A percentile compares a stretch with the other conserved stretches of the same genome.
Conservation (phyloP, 2,329 filamentous ascomycete species). For the Ceratocystis papillata region DNA sequence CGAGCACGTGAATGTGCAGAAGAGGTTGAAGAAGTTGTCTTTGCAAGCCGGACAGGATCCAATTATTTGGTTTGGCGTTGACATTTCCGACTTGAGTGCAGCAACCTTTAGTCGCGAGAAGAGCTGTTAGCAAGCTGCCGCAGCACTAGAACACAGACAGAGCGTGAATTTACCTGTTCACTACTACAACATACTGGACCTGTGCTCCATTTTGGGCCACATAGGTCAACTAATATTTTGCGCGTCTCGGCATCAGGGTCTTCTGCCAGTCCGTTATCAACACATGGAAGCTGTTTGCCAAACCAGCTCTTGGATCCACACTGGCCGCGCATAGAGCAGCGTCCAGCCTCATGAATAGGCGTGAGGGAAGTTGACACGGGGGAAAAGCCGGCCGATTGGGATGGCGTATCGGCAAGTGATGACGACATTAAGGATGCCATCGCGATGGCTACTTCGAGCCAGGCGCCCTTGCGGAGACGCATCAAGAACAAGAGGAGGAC, state of each 20-base stretch:
- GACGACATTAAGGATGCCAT: constrained; percentile 5
- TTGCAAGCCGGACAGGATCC: constrained; percentile 93
- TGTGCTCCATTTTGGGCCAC: constrained; percentile 74
- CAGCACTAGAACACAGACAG: background rate
- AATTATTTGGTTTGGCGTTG: constrained; percentile 78
- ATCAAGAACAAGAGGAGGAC: background rate
- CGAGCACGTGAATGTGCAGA: constrained; percentile 97
- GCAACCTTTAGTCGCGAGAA: constrained; percentile 47
- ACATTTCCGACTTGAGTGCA: constrained; percentile 70
- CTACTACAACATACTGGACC: constrained; percentile 75
- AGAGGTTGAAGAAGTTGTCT: constrained; percentile 96
- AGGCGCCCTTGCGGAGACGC: constrained; percentile 7
- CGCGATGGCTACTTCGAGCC: constrained; percentile 1
- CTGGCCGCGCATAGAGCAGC: constrained; percentile 82
- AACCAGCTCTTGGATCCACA: constrained; percentile 89
- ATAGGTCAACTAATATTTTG: constrained; percentile 70
- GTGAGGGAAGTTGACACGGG: constrained; percentile 31
- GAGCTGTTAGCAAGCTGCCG: constrained; percentile 8
- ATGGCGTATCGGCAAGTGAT: constrained; percentile 25
- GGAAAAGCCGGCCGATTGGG: background rate
- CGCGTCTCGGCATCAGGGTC: constrained; percentile 62
- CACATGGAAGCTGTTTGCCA: constrained; percentile 77
- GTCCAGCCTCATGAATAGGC: constrained; percentile 67
- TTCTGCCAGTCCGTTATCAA: constrained; percentile 75
- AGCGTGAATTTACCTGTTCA: constrained; percentile 51